phyloP scores from a whole-genome alignment of 169 alveolate genomes.

The Plasmodium yoelii region DNA sequence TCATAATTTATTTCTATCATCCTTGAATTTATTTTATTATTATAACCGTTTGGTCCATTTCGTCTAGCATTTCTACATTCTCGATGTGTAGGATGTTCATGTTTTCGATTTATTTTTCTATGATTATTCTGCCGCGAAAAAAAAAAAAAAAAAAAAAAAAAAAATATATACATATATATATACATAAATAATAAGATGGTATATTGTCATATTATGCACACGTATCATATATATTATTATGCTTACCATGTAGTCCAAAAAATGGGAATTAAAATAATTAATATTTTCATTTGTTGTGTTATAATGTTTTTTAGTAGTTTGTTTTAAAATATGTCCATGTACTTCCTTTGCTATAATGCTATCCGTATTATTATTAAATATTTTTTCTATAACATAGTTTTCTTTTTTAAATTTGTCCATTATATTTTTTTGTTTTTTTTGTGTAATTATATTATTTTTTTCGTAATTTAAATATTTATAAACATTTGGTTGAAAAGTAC shows the following conservation, averaged over 20 bases:
- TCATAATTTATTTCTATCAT: no score
- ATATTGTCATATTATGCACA: no score
- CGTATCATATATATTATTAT: not conserved
- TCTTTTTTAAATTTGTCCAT: not conserved
- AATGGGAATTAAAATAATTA: no score
- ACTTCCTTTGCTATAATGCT: constrained; percentile 19
- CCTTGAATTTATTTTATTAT: no score
- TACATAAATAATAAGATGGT: no score
- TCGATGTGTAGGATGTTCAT: no score
- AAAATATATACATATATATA: not conserved
- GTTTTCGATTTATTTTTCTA: no score
- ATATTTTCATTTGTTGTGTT: not conserved
- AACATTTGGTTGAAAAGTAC: constrained; percentile 72
- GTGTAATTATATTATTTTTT: not conserved
- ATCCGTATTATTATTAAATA: not conserved
- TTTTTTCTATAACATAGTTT: constrained; percentile 2
- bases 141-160: no score
- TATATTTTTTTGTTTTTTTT: not conserved
- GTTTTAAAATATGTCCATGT: constrained; percentile 8
- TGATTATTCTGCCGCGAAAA: no score
- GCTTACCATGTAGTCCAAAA: no score
- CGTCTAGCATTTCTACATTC: no score
- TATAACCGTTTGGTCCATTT: no score
- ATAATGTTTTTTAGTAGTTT: not conserved
- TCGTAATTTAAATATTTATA: constrained; percentile 32